phyloP scores from a whole-genome alignment of 495 filamentous ascomycete genomes.

The Clohesyomyces aquaticus region DNA sequence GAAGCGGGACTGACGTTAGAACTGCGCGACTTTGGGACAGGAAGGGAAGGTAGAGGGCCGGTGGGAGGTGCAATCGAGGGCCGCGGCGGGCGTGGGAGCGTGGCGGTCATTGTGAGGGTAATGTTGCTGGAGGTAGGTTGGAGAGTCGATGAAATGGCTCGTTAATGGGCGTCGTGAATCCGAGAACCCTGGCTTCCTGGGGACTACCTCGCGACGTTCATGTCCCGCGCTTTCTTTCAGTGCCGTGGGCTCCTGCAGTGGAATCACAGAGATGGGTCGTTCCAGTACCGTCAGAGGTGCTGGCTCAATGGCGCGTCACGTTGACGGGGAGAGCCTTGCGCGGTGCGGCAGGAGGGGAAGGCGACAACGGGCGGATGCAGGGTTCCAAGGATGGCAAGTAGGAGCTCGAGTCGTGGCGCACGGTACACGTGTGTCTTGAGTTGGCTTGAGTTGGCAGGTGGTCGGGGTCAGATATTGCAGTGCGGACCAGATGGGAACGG shows the following conservation, averaged over 20 bases:
- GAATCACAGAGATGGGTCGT: background rate
- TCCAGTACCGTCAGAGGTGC: constrained; percentile 24
- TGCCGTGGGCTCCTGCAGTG: background rate
- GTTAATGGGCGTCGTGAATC: background rate
- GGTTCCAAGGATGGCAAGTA: constrained; percentile 13
- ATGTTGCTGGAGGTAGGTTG: background rate
- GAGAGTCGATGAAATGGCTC: background rate
- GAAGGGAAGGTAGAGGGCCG: constrained; percentile 68
- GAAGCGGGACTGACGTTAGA: constrained; percentile 56
- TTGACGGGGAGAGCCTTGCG: constrained; percentile 15
- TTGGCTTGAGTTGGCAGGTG: background rate
- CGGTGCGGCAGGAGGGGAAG: background rate
- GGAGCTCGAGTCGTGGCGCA: constrained; percentile 23
- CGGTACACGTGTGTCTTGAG: constrained; percentile 8
- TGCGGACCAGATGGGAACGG: background rate
- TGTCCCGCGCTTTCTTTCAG: constrained; percentile 15
- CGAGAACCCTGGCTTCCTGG: constrained; percentile 14
- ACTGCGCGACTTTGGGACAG: constrained; percentile 71
- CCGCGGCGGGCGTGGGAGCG: constrained; percentile 67
- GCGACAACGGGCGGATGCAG: constrained; percentile 9
- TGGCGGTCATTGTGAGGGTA: constrained; percentile 48
- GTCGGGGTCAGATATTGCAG: background rate
- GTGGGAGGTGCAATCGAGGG: constrained; percentile 66
- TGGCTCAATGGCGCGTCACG: constrained; percentile 15
- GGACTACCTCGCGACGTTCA: constrained; percentile 18